Evolutionary conservation across 768 basidiomycete species (phyloP).

Genomic region (Boletus tylopilopsis): DNA sequence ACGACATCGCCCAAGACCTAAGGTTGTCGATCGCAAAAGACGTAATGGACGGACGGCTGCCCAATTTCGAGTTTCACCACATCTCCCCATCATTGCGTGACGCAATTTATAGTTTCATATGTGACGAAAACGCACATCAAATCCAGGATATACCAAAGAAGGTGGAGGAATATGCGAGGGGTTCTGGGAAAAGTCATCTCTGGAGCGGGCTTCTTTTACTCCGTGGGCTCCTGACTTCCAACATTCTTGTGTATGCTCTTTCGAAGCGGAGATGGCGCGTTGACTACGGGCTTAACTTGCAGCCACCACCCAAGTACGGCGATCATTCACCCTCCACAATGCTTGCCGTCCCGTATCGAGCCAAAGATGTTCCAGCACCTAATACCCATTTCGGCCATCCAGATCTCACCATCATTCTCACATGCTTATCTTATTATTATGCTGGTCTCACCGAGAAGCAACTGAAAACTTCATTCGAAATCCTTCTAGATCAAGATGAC

Average conservation of each 20-base stretch:
- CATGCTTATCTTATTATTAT: not conserved
- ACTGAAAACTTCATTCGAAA: too few relatives aligned
- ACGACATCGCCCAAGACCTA: not conserved
- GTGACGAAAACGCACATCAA: not conserved
- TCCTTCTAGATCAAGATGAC: too few relatives aligned
- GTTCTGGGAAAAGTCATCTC: not conserved
- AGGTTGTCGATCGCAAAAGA: not conserved
- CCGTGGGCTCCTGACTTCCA: too few relatives aligned
- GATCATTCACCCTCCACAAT: too few relatives aligned
- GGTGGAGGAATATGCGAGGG: not conserved
- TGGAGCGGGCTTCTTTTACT: not conserved
- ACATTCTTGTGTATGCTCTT: too few relatives aligned
- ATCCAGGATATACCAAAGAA: not conserved
- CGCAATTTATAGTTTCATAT: not conserved
- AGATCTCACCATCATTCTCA: not conserved
- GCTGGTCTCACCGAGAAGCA: too few relatives aligned
- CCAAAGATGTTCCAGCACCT: not conserved
- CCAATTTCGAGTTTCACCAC: not conserved
- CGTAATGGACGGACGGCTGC: not conserved
- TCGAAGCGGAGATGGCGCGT: too few relatives aligned
- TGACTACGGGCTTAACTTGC: not conserved
- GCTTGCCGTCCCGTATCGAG: not conserved
- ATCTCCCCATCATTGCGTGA: not conserved
- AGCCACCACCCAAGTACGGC: too few relatives aligned
- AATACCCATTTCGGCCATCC: not conserved